A percentile compares a stretch with the other conserved stretches of the same genome.
These are phyloP conservation scores for Geotrichum australiense DNA, from an alignment of 1,139 yeast species.

Conservation along the genomic window DNA sequence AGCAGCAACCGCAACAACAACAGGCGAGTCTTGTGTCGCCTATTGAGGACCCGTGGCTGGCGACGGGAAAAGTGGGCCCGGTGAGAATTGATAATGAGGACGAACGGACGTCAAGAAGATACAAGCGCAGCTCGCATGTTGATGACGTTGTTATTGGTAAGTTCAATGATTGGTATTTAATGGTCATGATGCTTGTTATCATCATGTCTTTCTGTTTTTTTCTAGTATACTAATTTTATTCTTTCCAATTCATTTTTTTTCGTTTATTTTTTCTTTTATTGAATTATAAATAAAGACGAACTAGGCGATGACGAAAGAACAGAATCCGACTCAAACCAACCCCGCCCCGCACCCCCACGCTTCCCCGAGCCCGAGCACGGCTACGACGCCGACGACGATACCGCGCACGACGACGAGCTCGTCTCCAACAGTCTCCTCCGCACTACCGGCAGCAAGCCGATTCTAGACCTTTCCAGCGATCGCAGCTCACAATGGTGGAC, in stretches of 20 bases:
- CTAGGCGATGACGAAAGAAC: slow-evolving; percentile 34
- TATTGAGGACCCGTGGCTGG: background rate
- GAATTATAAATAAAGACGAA: slow-evolving; percentile 23
- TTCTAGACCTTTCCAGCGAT: background rate
- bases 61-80: background rate
- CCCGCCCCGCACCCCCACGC: slow-evolving; percentile 6
- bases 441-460: background rate
- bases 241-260: background rate
- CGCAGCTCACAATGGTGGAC: slow-evolving; percentile 1
- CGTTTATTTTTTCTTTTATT: background rate
- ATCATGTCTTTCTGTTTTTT: background rate
- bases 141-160: slow-evolving; percentile 16
- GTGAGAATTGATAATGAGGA: background rate
- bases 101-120: background rate
- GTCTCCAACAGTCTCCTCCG: background rate
- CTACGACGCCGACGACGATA: slow-evolving; percentile 48
- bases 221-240: background rate
- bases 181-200: background rate
- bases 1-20: background rate
- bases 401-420: slow-evolving; percentile 23
- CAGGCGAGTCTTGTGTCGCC: slow-evolving; percentile 40
- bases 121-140: background rate
- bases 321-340: slow-evolving; percentile 28
- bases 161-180: background rate
- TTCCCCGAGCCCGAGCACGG: slow-evolving; percentile 28